Base-by-base conservation (phyloP, 306 rosid species). In the Vigna reflexopilosa region DNA sequence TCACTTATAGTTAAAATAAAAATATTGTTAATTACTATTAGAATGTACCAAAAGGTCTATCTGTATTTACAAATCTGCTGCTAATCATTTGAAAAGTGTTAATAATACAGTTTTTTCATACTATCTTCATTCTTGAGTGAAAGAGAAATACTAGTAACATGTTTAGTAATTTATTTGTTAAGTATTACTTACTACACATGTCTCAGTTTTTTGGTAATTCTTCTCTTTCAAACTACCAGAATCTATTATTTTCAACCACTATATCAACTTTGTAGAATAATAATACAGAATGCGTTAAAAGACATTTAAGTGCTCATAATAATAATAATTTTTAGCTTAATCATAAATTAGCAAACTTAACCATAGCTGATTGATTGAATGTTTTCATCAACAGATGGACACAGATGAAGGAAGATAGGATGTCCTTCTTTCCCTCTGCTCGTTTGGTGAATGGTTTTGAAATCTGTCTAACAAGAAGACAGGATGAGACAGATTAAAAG, bases 361-460 rank as follows among this genome's bases (percentile, higher is more conserved):
- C 48, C 61, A n/a, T 34, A 44, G 19, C 26, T 65, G n/a, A 78
- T 75, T 16, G 4, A 42, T 47, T 76, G 67, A 6, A 71, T 73
- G 79, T 77, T 80, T 32, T 62, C 7, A 42, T 62, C 3, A 48
- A 32, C 90, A 94, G 98, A 62, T 94, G 98, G 98, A 86, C 67
- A 50, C 98, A 94, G 83, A 72, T 85, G 15, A 94, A 90, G 73
- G 94, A 83, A 85, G 98, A 94, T 24, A 82, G 80, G 4, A 90
- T 94, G 90, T 94, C 96, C 26, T 94, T 94, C 83, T 94, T 94
- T 70, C 98, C 98, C 32, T 88, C 98, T 4, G 98, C 98, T 80
- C 84, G 98, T 7, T 80, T 94, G 50, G 94, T 90, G 81, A 92
- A 94, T 66, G 98, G 98, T 52, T 92, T 94, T 49, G 93, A 88